phyloP scores from a whole-genome alignment of 352 stramenopile genomes.

The Globisporangium spinosum region DNA sequence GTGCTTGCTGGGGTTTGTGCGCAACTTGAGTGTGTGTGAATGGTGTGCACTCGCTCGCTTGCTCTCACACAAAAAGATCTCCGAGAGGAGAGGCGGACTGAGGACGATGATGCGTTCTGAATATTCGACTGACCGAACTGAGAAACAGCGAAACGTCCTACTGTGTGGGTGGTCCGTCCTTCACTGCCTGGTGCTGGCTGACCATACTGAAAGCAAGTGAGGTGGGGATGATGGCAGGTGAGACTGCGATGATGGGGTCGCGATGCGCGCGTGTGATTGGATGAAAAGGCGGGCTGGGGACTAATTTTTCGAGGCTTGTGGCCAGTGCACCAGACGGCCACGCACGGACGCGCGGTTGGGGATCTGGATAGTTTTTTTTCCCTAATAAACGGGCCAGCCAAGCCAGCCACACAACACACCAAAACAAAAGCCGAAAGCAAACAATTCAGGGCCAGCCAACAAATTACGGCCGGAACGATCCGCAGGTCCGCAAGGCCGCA shows the following conservation, averaged over 20 bases:
- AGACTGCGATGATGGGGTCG: neutral
- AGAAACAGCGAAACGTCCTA: neutral
- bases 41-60: neutral
- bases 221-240: neutral
- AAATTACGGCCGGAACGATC: neutral
- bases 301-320: neutral
- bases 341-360: neutral
- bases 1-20: neutral
- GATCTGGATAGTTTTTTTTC: neutral
- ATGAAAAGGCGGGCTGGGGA: neutral
- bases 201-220: slow-evolving; percentile 10
- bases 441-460: neutral
- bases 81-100: slow-evolving; percentile 13
- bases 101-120: neutral
- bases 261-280: neutral
- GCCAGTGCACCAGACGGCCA: neutral
- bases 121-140: neutral
- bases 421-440: neutral
- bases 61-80: slow-evolving; percentile 9
- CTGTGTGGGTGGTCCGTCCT: slow-evolving; percentile 4
- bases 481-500: neutral
- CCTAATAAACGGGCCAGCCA: neutral
- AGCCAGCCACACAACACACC: neutral
- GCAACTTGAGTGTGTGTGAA: neutral
- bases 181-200: slow-evolving; percentile 1